Base-by-base conservation (phyloP, 768 basidiomycete species). In the Agaricus sinodeliciosus region DNA sequence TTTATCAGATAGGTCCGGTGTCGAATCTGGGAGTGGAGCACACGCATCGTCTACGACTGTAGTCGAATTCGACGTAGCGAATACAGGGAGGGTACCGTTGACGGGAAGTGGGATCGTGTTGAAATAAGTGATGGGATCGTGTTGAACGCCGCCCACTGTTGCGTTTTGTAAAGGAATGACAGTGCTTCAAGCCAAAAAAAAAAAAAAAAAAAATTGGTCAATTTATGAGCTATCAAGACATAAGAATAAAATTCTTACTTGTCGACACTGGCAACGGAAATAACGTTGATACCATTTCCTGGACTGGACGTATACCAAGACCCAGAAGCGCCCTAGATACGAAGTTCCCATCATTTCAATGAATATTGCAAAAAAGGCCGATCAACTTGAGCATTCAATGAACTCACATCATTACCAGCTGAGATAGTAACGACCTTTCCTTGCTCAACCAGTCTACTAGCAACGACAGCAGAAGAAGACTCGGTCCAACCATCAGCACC, bases 371-470 rank as follows among this genome's bases (percentile, higher is more conserved):
- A 22, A 22, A n/a, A n/a, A n/a, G n/a, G n/a, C n/a, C n/a, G n/a
- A n/a, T n/a, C n/a, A n/a, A n/a, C n/a, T n/a, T n/a, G n/a, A n/a
- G n/a, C n/a, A 28, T 28, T 9, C 4, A 28, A 5, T 28, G 28
- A 28, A 28, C 31, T 31, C 47, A 72, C 72, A 37, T 71, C 67
- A 51, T 82, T 80, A 39, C 84, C 85, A 8, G 82, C 81, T 28
- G 83, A 76, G 31, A 83, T 79, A 9, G 79, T 82, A 39, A 87
- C 78, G 43, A 84, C 72, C 58, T 73, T 80, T 5, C 86, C 85
- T 22, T 67, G 66, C 3, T 65, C 70, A 1, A 80, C 76, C 35
- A 88, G 75, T 41, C 83, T 68, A 58, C 77, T 79, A 0, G 83
- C 78, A 3, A 86, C 72, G 1, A 85, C 82, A 8, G 79, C 60